Percentiles rank a stretch among this genome's conserved stretches.
These are phyloP conservation scores for Chaetomium fimeti DNA, from an alignment of 495 filamentous ascomycete species.

Conservation along the genomic window DNA sequence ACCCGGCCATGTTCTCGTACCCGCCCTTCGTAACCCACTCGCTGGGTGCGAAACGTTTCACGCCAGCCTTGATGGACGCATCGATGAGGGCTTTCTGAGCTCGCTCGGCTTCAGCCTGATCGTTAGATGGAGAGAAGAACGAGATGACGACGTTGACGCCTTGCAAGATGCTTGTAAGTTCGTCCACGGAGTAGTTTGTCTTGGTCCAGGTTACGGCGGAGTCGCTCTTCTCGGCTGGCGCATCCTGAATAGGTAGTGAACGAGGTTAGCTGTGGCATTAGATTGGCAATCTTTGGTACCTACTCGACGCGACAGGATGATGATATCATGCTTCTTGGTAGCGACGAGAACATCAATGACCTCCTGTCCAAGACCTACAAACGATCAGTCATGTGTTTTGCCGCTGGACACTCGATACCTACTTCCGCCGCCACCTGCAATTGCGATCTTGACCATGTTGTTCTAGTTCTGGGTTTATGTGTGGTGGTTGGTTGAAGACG, in stretches of 20 bases:
- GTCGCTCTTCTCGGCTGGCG: not conserved
- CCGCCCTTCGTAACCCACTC: slow-evolving; percentile 36
- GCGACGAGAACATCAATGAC: slow-evolving; percentile 54
- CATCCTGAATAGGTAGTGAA: slow-evolving; percentile 17
- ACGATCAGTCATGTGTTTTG: not conserved
- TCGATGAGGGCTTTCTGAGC: slow-evolving; percentile 51
- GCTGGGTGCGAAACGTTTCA: slow-evolving; percentile 55
- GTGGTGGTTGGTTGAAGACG: no score
- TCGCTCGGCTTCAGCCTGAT: slow-evolving; percentile 25
- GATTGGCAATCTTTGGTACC: no score
- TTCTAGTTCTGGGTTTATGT: no score
- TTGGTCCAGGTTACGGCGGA: slow-evolving; percentile 42
- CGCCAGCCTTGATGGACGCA: slow-evolving; percentile 50
- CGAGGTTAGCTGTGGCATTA: not conserved
- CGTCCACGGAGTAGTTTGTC: slow-evolving; percentile 38
- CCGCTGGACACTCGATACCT: not conserved
- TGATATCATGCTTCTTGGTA: slow-evolving; percentile 52
- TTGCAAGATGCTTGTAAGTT: slow-evolving; percentile 39
- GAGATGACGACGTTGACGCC: slow-evolving; percentile 57
- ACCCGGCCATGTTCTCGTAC: slow-evolving; percentile 45
- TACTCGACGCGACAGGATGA: slow-evolving; percentile 50
- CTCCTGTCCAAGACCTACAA: slow-evolving; percentile 54
- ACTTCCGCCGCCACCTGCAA: slow-evolving; percentile 55
- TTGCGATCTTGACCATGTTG: slow-evolving; percentile 55
- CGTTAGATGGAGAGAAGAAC: slow-evolving; percentile 42